These are phyloP conservation scores for Orychophragmus violaceus DNA, from an alignment of 345 rosid genomes.

Conservation along the genomic window DNA sequence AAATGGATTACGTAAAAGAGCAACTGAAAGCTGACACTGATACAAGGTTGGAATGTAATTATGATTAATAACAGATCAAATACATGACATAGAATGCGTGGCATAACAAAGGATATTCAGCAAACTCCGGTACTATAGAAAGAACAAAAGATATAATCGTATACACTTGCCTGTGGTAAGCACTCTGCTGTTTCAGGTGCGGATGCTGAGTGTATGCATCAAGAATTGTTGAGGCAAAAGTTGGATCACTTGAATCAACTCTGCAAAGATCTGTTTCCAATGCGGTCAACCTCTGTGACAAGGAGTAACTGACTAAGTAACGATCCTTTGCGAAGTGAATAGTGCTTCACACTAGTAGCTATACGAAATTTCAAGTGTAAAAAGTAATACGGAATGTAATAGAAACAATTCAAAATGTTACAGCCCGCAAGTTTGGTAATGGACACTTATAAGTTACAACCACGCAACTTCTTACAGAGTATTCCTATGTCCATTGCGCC, in stretches of 20 bases:
- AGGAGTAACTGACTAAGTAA: constrained; percentile 14
- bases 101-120: background rate
- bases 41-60: background rate
- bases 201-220: constrained; percentile 51
- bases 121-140: background rate
- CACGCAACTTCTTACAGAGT: background rate
- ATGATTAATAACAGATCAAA: background rate
- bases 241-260: constrained; percentile 46
- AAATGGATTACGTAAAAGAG: background rate
- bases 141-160: background rate
- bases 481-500: background rate
- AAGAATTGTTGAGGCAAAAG: constrained; percentile 45
- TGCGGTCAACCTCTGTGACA: constrained; percentile 51
- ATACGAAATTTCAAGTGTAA: background rate
- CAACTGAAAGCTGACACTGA: background rate
- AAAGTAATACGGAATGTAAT: background rate
- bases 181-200: constrained; percentile 52
- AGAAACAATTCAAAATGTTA: background rate
- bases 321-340: background rate
- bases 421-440: background rate
- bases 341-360: constrained; percentile 2
- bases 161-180: constrained; percentile 48
- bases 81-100: background rate
- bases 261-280: constrained; percentile 54
- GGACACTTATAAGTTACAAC: background rate